phyloP scores from a whole-genome alignment of 495 filamentous ascomycete species.

The Daldinia vernicosa region DNA sequence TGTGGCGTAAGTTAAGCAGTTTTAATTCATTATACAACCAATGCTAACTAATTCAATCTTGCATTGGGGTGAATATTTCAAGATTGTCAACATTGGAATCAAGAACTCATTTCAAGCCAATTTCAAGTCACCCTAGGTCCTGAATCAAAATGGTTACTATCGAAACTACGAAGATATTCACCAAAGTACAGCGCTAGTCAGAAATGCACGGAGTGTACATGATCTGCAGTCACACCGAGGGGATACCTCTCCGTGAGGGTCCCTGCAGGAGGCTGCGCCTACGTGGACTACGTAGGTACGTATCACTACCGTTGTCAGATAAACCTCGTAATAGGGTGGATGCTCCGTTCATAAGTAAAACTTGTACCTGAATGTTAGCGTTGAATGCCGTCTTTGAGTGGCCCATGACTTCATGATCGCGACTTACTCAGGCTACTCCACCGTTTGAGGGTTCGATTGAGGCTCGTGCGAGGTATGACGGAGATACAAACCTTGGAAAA shows the following conservation, averaged over 20 bases:
- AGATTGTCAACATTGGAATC: conserved; percentile 14
- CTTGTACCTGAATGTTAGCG: conserved; percentile 16
- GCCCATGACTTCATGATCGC: conserved; percentile 35
- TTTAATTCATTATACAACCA: background rate
- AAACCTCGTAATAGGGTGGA: conserved; percentile 18
- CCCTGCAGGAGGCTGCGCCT: conserved; percentile 43
- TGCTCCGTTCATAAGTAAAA: conserved; percentile 15
- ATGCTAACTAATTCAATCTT: background rate
- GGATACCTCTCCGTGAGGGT: conserved; percentile 35
- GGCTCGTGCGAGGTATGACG: conserved; percentile 44
- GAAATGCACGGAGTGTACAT: conserved; percentile 16
- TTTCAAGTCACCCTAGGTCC: conserved; percentile 8
- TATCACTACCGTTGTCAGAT: conserved; percentile 24
- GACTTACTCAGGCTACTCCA: conserved; percentile 5
- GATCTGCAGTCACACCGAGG: conserved; percentile 44
- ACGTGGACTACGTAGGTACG: conserved; percentile 27
- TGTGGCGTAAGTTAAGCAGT: background rate
- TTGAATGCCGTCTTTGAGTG: conserved; percentile 27
- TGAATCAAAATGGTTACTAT: background rate
- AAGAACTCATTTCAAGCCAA: conserved; percentile 12
- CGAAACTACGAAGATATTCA: conserved; percentile 5
- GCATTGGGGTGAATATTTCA: background rate
- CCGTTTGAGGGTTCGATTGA: conserved; percentile 30
- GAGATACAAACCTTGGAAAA: conserved; percentile 26
- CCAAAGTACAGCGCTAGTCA: background rate